Evolutionary conservation across 257 asterid species (phyloP), one percentile per base, ranked within the genome.

Genomic region (Ehretia macrophylla): DNA sequence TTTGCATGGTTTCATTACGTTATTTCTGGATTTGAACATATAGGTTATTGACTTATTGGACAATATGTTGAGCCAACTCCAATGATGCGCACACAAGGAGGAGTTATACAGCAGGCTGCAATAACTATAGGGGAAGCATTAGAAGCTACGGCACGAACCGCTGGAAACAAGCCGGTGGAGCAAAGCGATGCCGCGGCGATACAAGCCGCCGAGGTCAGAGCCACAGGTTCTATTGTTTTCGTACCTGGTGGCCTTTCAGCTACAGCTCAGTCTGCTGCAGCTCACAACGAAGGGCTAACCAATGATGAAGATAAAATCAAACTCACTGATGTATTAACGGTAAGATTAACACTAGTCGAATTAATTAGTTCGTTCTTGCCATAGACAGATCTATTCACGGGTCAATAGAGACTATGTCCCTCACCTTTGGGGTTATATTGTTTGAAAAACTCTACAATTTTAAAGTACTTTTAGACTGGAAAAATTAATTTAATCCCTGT

Each of bases 181-280:
- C 79, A 78, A 11, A 73, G 87, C 8, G 97, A 86, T 19, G 97
- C 95, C 5, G 94, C 94, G 8, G 97, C 95, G 10, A 82, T 88
- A 32, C 93, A 76, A 76, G 95, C 84, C 16, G 96, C 93, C 12
- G 93, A 81, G 60, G 52, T 77, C 63, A 63, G 90, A 55, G 95
- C 90, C 10, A 81, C 95, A 0, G 92, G 96, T 11, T 72, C 75
- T 18, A 65, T 51, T 52, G 18, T 60, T 17, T 55, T 85, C 12
- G n/a, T 72, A 14, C 88, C 86, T 0, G 93, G 86, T 0, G 93
- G 95, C 1, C 60, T 83, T 0, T 81, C 95, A 11, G 86, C 96
- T 19, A 75, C 76, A 1, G 93, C 95, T n/a, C 92, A 77, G 60
- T 80, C 96, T 1, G 88, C 95, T 1, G 96, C 91, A 0, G 86